phyloP scores from a whole-genome alignment of 345 rosid species.

The Gossypium arboreum region DNA sequence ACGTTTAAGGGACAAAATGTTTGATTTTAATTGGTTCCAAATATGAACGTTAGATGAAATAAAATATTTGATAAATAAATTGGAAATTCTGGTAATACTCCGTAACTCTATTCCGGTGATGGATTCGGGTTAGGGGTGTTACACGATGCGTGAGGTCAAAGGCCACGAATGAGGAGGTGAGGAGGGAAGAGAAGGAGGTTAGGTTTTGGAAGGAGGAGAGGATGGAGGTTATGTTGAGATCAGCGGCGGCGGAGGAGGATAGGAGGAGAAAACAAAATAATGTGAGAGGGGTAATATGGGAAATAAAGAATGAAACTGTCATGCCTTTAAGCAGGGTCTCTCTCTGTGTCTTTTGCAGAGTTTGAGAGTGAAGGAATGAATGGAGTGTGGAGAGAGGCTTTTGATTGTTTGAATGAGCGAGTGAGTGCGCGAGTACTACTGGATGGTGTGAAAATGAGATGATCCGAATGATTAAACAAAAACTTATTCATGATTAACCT shows the following conservation, averaged over 20 bases:
- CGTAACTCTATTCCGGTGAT: too few relatives aligned
- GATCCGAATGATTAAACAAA: not conserved
- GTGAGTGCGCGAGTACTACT: not conserved
- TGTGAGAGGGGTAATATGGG: slow-evolving; percentile 46
- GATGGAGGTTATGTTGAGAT: slow-evolving; percentile 54
- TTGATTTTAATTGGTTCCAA: too few relatives aligned
- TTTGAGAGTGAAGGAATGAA: not conserved
- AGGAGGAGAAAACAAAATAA: slow-evolving; percentile 45
- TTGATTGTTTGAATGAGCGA: not conserved
- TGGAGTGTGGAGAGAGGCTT: not conserved
- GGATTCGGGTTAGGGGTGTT: too few relatives aligned
- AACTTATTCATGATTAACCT: too few relatives aligned
- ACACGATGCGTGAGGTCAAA: slow-evolving; percentile 47
- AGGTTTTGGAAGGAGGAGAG: slow-evolving; percentile 62
- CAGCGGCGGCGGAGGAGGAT: slow-evolving; percentile 15
- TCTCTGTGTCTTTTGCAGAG: slow-evolving; percentile 18
- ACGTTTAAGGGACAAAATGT: too few relatives aligned
- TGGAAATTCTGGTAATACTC: too few relatives aligned
- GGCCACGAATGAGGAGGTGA: slow-evolving; percentile 47
- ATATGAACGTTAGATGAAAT: too few relatives aligned
- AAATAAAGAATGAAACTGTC: slow-evolving; percentile 28
- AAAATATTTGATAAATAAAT: too few relatives aligned
- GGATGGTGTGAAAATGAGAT: not conserved
- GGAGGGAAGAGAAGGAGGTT: slow-evolving; percentile 50
- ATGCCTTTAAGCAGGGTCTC: slow-evolving; percentile 10